A percentile compares a stretch with the other conserved stretches of the same genome.
Conservation (phyloP, 2,329 filamentous ascomycete species). For the Cladosporium colombiae region DNA sequence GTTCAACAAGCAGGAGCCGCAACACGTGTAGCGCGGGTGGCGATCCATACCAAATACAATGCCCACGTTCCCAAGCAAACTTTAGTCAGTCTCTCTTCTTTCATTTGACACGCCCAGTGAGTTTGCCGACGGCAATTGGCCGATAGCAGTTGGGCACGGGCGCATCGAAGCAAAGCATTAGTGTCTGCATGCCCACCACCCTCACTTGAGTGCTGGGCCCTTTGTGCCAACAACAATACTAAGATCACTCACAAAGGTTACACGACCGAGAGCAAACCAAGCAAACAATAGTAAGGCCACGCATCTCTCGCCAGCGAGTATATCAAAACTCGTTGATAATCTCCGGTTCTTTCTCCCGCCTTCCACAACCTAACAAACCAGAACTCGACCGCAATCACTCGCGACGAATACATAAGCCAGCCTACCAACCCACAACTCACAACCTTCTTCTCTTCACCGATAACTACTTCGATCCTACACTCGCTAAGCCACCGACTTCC, state of each 20-base stretch:
- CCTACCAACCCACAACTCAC: neutral
- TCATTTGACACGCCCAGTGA: neutral
- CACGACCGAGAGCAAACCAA: neutral
- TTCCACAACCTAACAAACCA: slow-evolving; percentile 1
- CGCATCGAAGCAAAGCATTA: neutral
- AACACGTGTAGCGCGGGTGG: neutral
- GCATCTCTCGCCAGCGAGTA: neutral
- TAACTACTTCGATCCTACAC: slow-evolving; percentile 11
- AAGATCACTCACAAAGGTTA: slow-evolving; percentile 20
- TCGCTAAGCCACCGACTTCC: slow-evolving; percentile 19
- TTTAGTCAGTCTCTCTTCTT: neutral
- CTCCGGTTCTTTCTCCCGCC: slow-evolving; percentile 13
- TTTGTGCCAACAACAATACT: slow-evolving; percentile 22
- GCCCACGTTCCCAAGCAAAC: neutral
- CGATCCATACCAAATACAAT: neutral
- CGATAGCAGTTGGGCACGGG: neutral
- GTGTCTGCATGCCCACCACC: neutral
- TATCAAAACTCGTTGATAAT: slow-evolving; percentile 6
- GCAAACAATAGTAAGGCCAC: slow-evolving; percentile 10
- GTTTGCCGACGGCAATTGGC: neutral
- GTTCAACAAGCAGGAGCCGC: neutral
- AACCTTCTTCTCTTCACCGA: slow-evolving; percentile 7
- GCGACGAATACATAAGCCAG: neutral
- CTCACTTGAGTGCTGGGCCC: neutral
- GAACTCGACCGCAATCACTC: slow-evolving; percentile 10